Evolutionary conservation across 257 asterid genomes (phyloP).

Genomic region (Jacaranda mimosifolia): DNA sequence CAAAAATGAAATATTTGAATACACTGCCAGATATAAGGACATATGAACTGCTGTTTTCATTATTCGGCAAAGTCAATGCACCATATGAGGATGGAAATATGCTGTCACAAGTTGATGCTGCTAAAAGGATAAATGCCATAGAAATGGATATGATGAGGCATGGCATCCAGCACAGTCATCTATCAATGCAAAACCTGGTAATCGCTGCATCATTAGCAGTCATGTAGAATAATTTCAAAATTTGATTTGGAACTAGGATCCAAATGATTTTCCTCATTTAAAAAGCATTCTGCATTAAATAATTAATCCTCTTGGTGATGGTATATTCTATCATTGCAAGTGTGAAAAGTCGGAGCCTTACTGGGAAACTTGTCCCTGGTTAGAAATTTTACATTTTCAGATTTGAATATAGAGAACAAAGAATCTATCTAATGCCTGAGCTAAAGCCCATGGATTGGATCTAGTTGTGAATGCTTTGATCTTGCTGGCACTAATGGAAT

Average conservation of each 20-base stretch:
- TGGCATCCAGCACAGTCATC: conserved; percentile 78
- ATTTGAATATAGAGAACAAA: conserved; percentile 1
- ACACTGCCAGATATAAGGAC: conserved; percentile 75
- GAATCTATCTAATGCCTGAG: conserved; percentile 20
- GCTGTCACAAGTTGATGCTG: conserved; percentile 71
- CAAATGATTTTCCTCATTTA: conserved; percentile 11
- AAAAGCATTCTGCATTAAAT: conserved; percentile 5
- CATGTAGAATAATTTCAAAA: conserved; percentile 16
- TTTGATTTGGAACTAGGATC: neutral
- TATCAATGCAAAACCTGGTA: conserved; percentile 77
- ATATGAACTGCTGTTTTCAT: conserved; percentile 72
- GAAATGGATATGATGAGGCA: conserved; percentile 84
- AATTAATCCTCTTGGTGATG: conserved; percentile 2
- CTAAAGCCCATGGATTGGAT: conserved; percentile 15
- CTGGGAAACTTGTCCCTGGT: neutral
- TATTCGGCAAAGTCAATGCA: conserved; percentile 82
- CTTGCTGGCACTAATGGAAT: conserved; percentile 25
- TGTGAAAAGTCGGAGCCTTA: neutral
- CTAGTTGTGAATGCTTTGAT: neutral
- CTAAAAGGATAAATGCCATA: conserved; percentile 74
- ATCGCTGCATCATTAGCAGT: conserved; percentile 37
- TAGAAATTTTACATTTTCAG: conserved; percentile 18
- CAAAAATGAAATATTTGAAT: conserved; percentile 64
- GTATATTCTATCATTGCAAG: conserved; percentile 3
- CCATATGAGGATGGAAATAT: conserved; percentile 73